Percentiles rank a stretch among this genome's conserved stretches.
Conservation (phyloP, 257 asterid genomes). For the Capsicum rhomboideum region DNA sequence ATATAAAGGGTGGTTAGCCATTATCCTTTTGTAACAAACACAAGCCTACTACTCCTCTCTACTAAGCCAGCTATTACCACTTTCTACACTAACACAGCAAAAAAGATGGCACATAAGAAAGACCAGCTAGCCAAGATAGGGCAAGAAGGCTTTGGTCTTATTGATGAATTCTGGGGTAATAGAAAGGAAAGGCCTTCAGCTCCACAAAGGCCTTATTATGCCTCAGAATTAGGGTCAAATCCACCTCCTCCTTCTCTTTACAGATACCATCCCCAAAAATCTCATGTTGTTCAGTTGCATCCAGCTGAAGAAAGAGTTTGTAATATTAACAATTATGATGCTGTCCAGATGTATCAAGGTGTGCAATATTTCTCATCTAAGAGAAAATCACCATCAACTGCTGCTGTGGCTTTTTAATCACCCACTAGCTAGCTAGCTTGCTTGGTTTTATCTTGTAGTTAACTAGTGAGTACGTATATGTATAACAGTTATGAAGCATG, state of each 20-base stretch:
- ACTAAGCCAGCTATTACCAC: neutral
- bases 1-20: conserved; percentile 1
- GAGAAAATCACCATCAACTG: neutral
- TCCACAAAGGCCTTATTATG: neutral
- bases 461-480: neutral
- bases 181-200: neutral
- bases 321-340: neutral
- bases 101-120: neutral
- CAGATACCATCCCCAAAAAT: neutral
- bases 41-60: neutral
- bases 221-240: neutral
- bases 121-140: neutral
- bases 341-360: neutral
- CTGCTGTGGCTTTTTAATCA: neutral
- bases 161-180: neutral
- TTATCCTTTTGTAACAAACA: neutral
- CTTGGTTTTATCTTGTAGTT: neutral
- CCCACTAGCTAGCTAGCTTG: neutral
- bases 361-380: neutral
- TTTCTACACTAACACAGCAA: neutral
- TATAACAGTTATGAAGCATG: neutral
- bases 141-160: neutral
- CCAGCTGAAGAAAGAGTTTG: neutral
- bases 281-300: neutral
- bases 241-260: neutral